Conservation (phyloP, 345 rosid species). For the Camelina laxa region DNA sequence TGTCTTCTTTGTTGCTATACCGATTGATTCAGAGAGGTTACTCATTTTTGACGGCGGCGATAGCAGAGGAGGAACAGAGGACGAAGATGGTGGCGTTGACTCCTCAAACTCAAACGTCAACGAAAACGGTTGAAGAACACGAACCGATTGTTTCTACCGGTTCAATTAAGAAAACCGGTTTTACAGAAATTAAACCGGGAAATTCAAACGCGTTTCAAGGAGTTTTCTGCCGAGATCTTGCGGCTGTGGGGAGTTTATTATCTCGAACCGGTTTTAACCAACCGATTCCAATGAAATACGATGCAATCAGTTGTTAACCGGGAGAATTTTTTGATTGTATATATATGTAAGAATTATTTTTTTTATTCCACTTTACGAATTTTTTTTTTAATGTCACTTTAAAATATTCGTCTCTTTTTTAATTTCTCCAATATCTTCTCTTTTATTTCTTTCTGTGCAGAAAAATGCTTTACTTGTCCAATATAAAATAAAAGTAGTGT, state of each 20-base stretch:
- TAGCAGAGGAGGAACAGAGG: slow-evolving; percentile 75
- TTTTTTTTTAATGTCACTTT: slow-evolving; percentile 24
- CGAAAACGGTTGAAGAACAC: slow-evolving; percentile 29
- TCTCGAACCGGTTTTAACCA: slow-evolving; percentile 81
- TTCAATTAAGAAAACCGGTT: background rate
- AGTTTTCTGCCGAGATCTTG: slow-evolving; percentile 91
- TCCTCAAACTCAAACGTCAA: slow-evolving; percentile 60
- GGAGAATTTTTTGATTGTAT: slow-evolving; percentile 4
- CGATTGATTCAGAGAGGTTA: slow-evolving; percentile 89
- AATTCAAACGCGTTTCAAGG: slow-evolving; percentile 66
- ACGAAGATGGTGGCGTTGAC: slow-evolving; percentile 56
- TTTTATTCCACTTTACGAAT: background rate
- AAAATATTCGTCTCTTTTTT: slow-evolving; percentile 3
- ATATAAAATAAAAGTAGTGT: background rate
- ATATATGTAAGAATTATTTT: slow-evolving; percentile 10
- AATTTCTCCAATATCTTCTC: slow-evolving; percentile 11
- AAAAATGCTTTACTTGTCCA: slow-evolving; percentile 6
- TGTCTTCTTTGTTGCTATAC: slow-evolving; percentile 80
- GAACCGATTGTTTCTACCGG: slow-evolving; percentile 35
- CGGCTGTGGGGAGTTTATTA: slow-evolving; percentile 75
- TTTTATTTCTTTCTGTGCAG: slow-evolving; percentile 18
- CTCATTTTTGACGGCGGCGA: slow-evolving; percentile 56
- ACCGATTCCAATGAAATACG: slow-evolving; percentile 75
- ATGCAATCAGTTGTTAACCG: slow-evolving; percentile 73
- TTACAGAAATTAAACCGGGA: slow-evolving; percentile 12